Evolutionary conservation across 805 yeast species (phyloP).

Genomic region (Wickerhamomyces chaumierensis): DNA sequence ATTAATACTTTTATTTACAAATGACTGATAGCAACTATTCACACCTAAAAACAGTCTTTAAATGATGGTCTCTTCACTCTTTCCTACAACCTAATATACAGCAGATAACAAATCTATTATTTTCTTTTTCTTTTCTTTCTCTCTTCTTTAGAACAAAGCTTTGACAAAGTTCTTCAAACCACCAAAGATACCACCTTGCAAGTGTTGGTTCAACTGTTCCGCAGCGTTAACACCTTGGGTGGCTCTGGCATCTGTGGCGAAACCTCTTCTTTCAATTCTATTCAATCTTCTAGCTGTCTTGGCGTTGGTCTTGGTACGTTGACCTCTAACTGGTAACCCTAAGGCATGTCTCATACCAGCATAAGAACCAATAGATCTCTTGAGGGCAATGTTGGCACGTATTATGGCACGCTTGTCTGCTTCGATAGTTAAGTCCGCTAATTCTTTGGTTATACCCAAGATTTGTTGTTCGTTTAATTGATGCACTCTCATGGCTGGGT

Average conservation of each 20-base stretch:
- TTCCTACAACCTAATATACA: neutral
- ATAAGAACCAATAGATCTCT: constrained; percentile 74
- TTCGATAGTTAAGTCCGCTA: constrained; percentile 74
- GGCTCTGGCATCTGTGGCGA: constrained; percentile 5
- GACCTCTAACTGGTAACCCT: constrained; percentile 81
- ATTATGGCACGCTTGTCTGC: constrained; percentile 66
- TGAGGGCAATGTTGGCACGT: constrained; percentile 66
- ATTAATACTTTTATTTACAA: constrained; percentile 1
- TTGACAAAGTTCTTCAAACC: constrained; percentile 15
- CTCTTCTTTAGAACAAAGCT: constrained; percentile 6
- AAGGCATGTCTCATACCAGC: constrained; percentile 83
- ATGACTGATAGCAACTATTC: neutral
- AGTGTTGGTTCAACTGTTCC: neutral
- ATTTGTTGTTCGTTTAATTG: constrained; percentile 83
- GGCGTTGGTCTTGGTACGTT: constrained; percentile 85
- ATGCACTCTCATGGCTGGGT: constrained; percentile 90
- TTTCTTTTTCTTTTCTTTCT: too few relatives aligned
- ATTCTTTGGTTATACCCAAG: constrained; percentile 77
- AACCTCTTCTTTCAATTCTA: constrained; percentile 53
- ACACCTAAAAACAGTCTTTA: neutral
- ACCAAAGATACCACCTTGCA: constrained; percentile 10
- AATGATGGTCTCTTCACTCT: too few relatives aligned
- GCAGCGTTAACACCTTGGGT: neutral
- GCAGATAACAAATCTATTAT: too few relatives aligned
- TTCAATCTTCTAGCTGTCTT: constrained; percentile 82